Conservation (phyloP, 768 basidiomycete species). For the Lactarius quietus region DNA sequence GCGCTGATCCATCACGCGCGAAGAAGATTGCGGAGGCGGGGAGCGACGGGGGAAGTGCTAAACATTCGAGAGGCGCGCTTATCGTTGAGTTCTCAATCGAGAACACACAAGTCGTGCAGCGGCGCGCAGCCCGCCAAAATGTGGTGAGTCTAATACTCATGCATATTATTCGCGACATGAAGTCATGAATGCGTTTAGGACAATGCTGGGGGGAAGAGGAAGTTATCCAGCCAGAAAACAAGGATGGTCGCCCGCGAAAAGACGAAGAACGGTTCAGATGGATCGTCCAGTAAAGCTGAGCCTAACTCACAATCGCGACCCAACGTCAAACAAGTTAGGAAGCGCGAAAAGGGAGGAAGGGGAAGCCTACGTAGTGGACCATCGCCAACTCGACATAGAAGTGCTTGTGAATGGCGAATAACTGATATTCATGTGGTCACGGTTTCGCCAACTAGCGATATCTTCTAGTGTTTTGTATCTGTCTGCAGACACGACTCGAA, state of each 20-base stretch:
- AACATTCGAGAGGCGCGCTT: slow-evolving; percentile 47
- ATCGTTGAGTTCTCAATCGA: slow-evolving; percentile 98
- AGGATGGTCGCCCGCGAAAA: slow-evolving; percentile 5
- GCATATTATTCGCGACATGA: no score
- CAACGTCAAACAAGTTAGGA: neutral
- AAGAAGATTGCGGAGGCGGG: slow-evolving; percentile 56
- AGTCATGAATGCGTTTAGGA: slow-evolving; percentile 6
- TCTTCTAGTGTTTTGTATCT: neutral
- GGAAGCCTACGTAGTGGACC: neutral
- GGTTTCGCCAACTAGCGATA: neutral
- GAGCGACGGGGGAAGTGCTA: slow-evolving; percentile 42
- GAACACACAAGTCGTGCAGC: slow-evolving; percentile 84
- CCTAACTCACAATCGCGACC: neutral
- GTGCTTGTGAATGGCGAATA: neutral
- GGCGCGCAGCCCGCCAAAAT: slow-evolving; percentile 55
- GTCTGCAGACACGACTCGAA: neutral
- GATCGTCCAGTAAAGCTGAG: neutral
- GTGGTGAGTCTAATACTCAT: slow-evolving; percentile 31
- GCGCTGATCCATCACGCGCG: slow-evolving; percentile 50
- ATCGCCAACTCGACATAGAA: neutral
- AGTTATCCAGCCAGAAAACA: neutral
- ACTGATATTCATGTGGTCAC: neutral
- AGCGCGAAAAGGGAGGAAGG: neutral
- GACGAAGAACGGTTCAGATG: neutral
- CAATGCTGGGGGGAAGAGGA: slow-evolving; percentile 9